Percentiles rank a stretch among this genome's conserved stretches.
phyloP scores from a whole-genome alignment of 169 alveolate species.

The Plasmodium inui region DNA sequence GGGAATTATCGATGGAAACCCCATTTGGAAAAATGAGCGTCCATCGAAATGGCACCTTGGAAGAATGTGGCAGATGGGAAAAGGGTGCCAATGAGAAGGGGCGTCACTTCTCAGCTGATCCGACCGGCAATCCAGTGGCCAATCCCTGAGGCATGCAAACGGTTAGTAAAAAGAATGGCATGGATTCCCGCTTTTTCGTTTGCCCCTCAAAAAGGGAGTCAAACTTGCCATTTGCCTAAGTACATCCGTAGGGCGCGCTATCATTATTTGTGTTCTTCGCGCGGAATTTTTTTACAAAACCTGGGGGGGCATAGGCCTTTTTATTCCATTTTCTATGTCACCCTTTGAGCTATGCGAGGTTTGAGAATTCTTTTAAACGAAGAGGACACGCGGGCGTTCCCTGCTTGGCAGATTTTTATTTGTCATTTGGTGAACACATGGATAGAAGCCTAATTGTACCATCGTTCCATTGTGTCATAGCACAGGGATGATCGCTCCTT shows the following conservation, averaged over 20 bases:
- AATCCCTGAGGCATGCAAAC: not conserved
- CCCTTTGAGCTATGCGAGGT: not conserved
- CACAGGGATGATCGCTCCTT: not conserved
- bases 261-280: not conserved
- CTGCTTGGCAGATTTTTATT: not conserved
- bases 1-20: not conserved
- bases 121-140: not conserved
- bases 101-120: not conserved
- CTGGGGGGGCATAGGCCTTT: not conserved
- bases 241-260: not conserved
- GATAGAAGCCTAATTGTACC: too few relatives aligned
- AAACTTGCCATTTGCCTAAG: not conserved
- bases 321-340: not conserved
- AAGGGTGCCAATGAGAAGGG: not conserved
- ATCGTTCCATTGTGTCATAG: too few relatives aligned
- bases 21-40: not conserved
- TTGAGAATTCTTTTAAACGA: not conserved
- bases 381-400: not conserved
- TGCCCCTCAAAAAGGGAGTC: not conserved
- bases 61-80: not conserved
- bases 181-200: not conserved
- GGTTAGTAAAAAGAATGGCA: not conserved
- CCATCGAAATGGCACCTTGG: not conserved
- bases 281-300: not conserved
- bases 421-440: not conserved